phyloP scores from a whole-genome alignment of 208 protist genomes.

The Wallacemonas sp. region DNA sequence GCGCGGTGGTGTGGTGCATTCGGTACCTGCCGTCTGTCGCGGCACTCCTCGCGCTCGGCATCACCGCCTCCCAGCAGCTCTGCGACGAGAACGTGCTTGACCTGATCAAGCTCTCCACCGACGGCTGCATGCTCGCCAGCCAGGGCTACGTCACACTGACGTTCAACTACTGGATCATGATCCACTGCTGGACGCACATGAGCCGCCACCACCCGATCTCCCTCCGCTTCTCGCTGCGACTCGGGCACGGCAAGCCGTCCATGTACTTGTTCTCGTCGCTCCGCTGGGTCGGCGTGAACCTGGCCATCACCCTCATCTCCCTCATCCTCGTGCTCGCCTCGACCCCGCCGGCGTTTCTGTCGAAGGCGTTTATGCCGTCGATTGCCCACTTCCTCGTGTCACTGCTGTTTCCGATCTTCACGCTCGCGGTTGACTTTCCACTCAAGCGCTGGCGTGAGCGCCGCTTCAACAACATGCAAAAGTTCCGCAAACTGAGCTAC shows the following conservation, averaged over 20 bases:
- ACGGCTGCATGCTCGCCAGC: conserved; percentile 50
- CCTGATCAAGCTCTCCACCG: conserved; percentile 30
- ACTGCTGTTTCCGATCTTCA: conserved; percentile 64
- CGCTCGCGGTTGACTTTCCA: conserved; percentile 74
- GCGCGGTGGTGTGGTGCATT: conserved; percentile 73
- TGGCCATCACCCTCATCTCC: conserved; percentile 54
- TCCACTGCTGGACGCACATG: conserved; percentile 90
- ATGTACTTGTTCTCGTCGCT: conserved; percentile 75
- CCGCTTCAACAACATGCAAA: conserved; percentile 86
- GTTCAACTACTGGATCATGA: conserved; percentile 89
- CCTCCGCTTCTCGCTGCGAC: conserved; percentile 63
- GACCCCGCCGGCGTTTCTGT: conserved; percentile 30
- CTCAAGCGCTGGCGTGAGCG: conserved; percentile 83
- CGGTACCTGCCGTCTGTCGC: conserved; percentile 74
- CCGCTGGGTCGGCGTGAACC: conserved; percentile 62
- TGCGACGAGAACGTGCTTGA: conserved; percentile 44
- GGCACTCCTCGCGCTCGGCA: conserved; percentile 63
- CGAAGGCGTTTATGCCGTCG: conserved; percentile 61
- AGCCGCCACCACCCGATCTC: conserved; percentile 83
- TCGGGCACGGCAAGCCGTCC: conserved; percentile 63
- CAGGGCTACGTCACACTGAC: conserved; percentile 83
- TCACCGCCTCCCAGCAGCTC: conserved; percentile 48
- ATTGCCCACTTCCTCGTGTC: conserved; percentile 57
- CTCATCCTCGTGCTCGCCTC: conserved; percentile 55
- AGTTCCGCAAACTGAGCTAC: conserved; percentile 86